Evolutionary conservation across 768 basidiomycete genomes (phyloP).

Genomic region (Coprinopsis strossmayeri): DNA sequence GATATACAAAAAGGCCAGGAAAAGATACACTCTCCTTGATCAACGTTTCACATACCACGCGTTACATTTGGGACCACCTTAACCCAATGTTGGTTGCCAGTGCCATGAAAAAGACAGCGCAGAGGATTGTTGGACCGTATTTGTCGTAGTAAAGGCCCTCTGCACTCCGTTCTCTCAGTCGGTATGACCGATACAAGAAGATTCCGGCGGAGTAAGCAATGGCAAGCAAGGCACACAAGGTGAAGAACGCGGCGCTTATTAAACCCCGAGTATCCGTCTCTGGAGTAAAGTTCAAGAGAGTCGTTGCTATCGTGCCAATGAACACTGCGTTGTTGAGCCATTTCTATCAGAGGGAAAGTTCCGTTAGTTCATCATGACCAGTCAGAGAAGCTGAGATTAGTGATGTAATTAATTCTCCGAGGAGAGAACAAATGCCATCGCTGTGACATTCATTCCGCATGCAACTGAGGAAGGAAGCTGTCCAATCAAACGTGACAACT

Average conservation of each 20-base stretch:
- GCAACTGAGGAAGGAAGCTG: background rate
- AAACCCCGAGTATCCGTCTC: slow-evolving; percentile 70
- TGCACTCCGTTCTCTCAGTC: slow-evolving; percentile 63
- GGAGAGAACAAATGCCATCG: background rate
- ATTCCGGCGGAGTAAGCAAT: slow-evolving; percentile 83
- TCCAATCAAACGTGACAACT: no score
- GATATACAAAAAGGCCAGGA: background rate
- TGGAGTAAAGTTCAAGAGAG: slow-evolving; percentile 79
- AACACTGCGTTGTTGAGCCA: slow-evolving; percentile 88
- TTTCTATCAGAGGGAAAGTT: slow-evolving; percentile 43
- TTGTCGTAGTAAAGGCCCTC: slow-evolving; percentile 86
- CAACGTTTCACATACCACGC: no score
- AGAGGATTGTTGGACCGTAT: slow-evolving; percentile 77
- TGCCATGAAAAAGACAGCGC: slow-evolving; percentile 60
- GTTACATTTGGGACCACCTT: slow-evolving; percentile 53
- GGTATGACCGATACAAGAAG: slow-evolving; percentile 69
- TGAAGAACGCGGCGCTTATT: slow-evolving; percentile 85
- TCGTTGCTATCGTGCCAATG: slow-evolving; percentile 85
- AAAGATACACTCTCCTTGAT: background rate
- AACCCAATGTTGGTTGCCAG: slow-evolving; percentile 72
- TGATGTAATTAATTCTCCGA: background rate
- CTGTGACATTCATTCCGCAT: slow-evolving; percentile 3
- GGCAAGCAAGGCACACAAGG: slow-evolving; percentile 79
- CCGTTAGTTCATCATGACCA: background rate
- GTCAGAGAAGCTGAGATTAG: background rate